Percentiles rank a stretch among this genome's conserved stretches.
Conservation (phyloP, 371 early-diverging fungal genomes). For the Smittium mucronatum region DNA sequence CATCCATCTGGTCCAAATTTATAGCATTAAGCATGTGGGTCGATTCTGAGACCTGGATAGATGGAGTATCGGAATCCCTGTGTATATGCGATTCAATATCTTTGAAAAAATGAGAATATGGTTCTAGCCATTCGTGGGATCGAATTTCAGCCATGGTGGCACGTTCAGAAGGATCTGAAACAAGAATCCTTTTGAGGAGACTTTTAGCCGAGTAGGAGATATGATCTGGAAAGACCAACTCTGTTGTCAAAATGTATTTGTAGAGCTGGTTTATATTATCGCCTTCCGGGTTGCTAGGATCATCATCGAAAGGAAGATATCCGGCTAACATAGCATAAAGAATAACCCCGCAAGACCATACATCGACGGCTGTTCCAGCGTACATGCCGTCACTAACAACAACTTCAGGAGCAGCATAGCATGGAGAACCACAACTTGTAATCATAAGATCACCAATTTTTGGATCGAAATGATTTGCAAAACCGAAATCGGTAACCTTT, state of each 20-base stretch:
- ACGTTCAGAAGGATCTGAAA: constrained; percentile 75
- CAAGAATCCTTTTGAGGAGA: constrained; percentile 79
- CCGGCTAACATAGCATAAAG: constrained; percentile 96
- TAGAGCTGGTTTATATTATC: constrained; percentile 92
- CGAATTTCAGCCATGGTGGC: constrained; percentile 78
- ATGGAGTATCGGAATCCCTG: too few species aligned
- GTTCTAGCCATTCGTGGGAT: constrained; percentile 59
- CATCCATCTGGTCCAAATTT: too few species aligned
- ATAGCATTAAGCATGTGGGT: too few species aligned
- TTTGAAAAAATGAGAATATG: constrained; percentile 35
- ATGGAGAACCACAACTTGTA: constrained; percentile 92
- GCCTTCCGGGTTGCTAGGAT: constrained; percentile 90
- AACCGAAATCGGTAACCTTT: constrained; percentile 97
- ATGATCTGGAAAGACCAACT: constrained; percentile 79
- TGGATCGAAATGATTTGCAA: constrained; percentile 82
- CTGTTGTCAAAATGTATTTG: constrained; percentile 85
- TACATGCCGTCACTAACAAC: constrained; percentile 91
- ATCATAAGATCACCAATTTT: constrained; percentile 57
- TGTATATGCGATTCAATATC: constrained; percentile 12
- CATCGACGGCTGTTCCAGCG: constrained; percentile 86
- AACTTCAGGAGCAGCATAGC: constrained; percentile 96
- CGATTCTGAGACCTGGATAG: too few species aligned
- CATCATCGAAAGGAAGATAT: constrained; percentile 97
- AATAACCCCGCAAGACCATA: constrained; percentile 87
- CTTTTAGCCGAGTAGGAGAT: constrained; percentile 66